Evolutionary conservation across 2,329 filamentous ascomycete species (phyloP).

Genomic region (Aspergillus cejpii): DNA sequence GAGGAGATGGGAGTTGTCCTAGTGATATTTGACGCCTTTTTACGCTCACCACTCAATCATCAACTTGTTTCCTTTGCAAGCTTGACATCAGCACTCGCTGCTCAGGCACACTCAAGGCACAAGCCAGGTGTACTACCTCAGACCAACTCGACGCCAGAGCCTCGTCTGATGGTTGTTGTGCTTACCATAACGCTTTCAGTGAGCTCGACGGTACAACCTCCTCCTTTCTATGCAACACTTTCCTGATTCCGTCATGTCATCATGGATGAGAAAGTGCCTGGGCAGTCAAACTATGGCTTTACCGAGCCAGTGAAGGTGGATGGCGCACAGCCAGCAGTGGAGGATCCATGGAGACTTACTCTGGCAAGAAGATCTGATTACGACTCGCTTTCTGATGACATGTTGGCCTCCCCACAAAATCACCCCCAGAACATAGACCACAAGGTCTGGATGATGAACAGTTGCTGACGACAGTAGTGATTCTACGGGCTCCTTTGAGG

Average conservation of each 20-base stretch:
- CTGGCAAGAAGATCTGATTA: constrained; percentile 4
- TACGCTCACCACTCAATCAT: too few species aligned
- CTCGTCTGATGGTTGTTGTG: too few species aligned
- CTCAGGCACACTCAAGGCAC: too few species aligned
- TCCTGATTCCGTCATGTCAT: constrained; percentile 24
- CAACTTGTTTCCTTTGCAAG: too few species aligned
- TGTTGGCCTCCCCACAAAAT: constrained; percentile 16
- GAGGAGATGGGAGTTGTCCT: too few species aligned
- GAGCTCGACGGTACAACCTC: neutral
- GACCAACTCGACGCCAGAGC: too few species aligned
- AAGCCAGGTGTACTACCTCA: too few species aligned
- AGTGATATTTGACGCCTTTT: too few species aligned
- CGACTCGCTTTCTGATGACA: constrained; percentile 16
- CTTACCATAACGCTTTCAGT: too few species aligned
- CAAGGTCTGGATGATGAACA: neutral
- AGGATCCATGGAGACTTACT: constrained; percentile 8
- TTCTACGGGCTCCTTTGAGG: constrained; percentile 34
- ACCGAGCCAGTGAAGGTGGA: constrained; percentile 8
- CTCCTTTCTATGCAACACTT: constrained; percentile 1
- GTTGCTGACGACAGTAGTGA: constrained; percentile 20
- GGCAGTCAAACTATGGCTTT: constrained; percentile 14
- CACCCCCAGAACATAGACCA: neutral
- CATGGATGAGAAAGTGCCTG: constrained; percentile 21
- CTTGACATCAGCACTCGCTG: too few species aligned
- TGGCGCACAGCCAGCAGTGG: constrained; percentile 6